Evolutionary conservation across 768 basidiomycete genomes (phyloP), one percentile per base, ranked within the genome.

Genomic region (Rhodotorula paludigena): DNA sequence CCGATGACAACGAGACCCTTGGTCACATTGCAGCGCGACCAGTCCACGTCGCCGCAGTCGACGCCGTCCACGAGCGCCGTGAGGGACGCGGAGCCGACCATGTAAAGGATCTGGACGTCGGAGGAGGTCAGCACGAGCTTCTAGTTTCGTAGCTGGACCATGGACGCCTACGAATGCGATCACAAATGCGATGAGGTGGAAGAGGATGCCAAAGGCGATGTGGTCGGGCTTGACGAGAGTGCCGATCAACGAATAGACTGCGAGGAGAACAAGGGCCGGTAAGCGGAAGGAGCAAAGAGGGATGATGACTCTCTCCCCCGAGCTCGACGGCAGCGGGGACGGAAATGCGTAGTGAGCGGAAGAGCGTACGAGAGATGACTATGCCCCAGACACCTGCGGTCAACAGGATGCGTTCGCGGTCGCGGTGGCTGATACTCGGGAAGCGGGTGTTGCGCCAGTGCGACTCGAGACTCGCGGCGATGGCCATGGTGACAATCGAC

Each of bases 81-180:
- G 28, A 79, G 66, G 11, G 78, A 76, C 0, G 78, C 68, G 1
- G 74, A 49, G 25, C 79, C 78, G 69, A 78, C 77, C 23, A 79
- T 52, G 76, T 76, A 77, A 32, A 80, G 74, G 72, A 80, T 73
- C 69, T 73, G 62, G n/a, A n/a, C n/a, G n/a, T n/a, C 41, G 35
- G 49, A 25, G 16, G 21, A 38, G 14, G 36, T 49, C 23, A 42
- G 23, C 41, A 1, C 18, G 52, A 14, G 28, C 38, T 41, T 16
- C 41, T 9, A 18, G 21, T 2, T 8, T 44, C 5, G 48, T 23
- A 7, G 33, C 12, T 41, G 38, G 18, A 20, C 36, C 6, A 11
- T n/a, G 38, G 30, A 4, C 36, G 57, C 71, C 25, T 32, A 76
- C 73, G 64, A 80, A 80, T n/a, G 72, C 74, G 67, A 80, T 77